phyloP scores from a whole-genome alignment of 1,139 yeast species.

The Nadsonia starkeyi-henricii region DNA sequence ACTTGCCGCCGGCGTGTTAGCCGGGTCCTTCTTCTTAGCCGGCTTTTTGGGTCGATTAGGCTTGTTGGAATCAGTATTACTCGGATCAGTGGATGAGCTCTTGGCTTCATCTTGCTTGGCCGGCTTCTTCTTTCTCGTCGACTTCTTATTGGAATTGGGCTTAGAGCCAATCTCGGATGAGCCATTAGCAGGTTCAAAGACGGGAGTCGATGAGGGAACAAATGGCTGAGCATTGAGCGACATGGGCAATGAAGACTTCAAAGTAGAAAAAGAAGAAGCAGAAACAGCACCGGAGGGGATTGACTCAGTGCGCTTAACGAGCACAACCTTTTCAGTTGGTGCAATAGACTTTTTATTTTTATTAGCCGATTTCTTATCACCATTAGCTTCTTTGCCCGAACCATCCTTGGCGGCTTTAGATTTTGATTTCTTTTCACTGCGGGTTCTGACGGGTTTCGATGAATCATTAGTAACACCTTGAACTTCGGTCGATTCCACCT shows the following conservation, averaged over 20 bases:
- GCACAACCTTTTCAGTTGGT: background rate
- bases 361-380: background rate
- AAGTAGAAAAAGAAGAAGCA: background rate
- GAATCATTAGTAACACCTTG: background rate
- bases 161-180: background rate
- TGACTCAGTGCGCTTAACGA: too few relatives aligned
- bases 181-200: background rate
- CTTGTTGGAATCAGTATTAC: background rate
- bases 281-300: background rate
- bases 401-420: background rate
- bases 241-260: background rate
- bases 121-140: background rate
- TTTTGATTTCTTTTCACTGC: background rate
- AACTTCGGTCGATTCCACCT: too few relatives aligned
- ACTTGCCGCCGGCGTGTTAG: background rate
- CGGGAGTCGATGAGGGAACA: background rate
- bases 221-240: background rate
- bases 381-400: background rate
- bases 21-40: background rate
- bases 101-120: background rate
- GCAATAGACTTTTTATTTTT: background rate
- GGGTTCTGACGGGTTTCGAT: background rate
- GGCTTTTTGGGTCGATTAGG: background rate
- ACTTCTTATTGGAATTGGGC: background rate
- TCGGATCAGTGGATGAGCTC: background rate